Percentiles rank a stretch among this genome's conserved stretches.
These are phyloP conservation scores for Inonotus obliquus DNA, from an alignment of 1,284 basidiomycete species.

Conservation along the genomic window DNA sequence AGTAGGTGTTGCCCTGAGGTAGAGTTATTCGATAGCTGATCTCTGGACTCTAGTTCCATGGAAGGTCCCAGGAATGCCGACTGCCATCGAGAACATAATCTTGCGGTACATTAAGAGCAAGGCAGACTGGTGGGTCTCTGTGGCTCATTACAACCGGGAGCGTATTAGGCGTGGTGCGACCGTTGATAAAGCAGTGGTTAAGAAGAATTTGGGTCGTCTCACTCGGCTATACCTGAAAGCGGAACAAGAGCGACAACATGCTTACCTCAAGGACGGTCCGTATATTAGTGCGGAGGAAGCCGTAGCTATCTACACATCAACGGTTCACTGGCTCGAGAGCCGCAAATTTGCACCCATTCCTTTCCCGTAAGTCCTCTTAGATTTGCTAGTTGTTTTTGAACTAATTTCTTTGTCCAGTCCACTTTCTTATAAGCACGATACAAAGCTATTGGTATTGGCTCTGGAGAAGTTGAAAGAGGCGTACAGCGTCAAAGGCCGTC, in stretches of 20 bases:
- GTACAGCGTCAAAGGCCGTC: conserved; percentile 93
- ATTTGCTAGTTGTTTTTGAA: not conserved
- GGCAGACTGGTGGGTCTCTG: conserved; percentile 98
- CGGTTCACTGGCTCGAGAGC: conserved; percentile 96
- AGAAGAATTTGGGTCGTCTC: conserved; percentile 90
- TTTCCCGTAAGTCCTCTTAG: conserved; percentile 66
- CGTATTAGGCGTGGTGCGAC: conserved; percentile 95
- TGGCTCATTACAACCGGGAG: conserved; percentile 92
- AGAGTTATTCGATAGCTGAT: not conserved
- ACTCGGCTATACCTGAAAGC: conserved; percentile 95
- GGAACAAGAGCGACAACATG: conserved; percentile 96
- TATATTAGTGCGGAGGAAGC: conserved; percentile 97
- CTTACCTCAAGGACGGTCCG: conserved; percentile 95
- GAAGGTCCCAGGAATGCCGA: conserved; percentile 97
- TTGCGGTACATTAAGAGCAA: conserved; percentile 99
- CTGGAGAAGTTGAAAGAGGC: conserved; percentile 97
- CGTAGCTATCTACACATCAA: conserved; percentile 95
- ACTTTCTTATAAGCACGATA: conserved; percentile 96
- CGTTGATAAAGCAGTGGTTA: conserved; percentile 98
- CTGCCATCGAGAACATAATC: conserved; percentile 99
- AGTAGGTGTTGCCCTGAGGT: conserved; percentile 45
- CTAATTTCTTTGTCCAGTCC: conserved; percentile 45
- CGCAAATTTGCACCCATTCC: conserved; percentile 96
- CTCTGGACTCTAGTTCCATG: conserved; percentile 59
- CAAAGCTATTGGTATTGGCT: conserved; percentile 90